A percentile compares a stretch with the other conserved stretches of the same genome.
phyloP scores from a whole-genome alignment of 371 early-diverging fungal genomes.

The Mortierella sp. region DNA sequence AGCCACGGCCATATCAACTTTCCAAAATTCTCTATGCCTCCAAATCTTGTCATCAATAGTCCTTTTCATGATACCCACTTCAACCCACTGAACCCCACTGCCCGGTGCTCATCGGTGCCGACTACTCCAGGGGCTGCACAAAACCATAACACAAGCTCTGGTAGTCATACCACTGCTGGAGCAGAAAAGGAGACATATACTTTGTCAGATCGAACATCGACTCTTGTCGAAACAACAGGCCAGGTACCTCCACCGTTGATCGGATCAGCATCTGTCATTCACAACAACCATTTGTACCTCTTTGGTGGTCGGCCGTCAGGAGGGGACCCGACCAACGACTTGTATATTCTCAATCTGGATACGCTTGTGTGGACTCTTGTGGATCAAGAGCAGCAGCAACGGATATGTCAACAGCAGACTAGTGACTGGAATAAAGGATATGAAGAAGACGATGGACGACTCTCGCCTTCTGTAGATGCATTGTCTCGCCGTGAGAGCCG shows the following conservation, averaged over 20 bases:
- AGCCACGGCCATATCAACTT: conserved; percentile 31
- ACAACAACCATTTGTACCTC: conserved; percentile 67
- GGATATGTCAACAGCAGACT: no score
- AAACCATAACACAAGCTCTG: not conserved
- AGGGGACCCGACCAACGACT: conserved; percentile 73
- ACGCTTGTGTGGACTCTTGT: conserved; percentile 66
- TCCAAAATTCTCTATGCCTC: conserved; percentile 20
- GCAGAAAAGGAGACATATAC: conserved; percentile 41
- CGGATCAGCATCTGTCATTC: conserved; percentile 74
- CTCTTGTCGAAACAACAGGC: conserved; percentile 64
- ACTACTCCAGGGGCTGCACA: not conserved
- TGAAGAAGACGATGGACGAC: not conserved
- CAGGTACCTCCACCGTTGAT: conserved; percentile 80
- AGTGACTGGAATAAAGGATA: not conserved
- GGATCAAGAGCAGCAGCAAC: conserved; percentile 16
- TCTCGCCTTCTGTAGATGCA: not conserved
- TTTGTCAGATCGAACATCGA: conserved; percentile 47
- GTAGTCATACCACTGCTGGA: not conserved
- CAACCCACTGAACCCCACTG: not conserved
- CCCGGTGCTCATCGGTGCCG: conserved; percentile 21
- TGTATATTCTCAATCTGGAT: conserved; percentile 73
- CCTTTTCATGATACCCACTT: conserved; percentile 4
- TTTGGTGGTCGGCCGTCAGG: conserved; percentile 79
- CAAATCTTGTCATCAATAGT: conserved; percentile 3
- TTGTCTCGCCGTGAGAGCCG: not conserved